These are phyloP conservation scores for Colletotrichum neosansevieriae DNA, from an alignment of 2,329 filamentous ascomycete species.

Conservation along the genomic window DNA sequence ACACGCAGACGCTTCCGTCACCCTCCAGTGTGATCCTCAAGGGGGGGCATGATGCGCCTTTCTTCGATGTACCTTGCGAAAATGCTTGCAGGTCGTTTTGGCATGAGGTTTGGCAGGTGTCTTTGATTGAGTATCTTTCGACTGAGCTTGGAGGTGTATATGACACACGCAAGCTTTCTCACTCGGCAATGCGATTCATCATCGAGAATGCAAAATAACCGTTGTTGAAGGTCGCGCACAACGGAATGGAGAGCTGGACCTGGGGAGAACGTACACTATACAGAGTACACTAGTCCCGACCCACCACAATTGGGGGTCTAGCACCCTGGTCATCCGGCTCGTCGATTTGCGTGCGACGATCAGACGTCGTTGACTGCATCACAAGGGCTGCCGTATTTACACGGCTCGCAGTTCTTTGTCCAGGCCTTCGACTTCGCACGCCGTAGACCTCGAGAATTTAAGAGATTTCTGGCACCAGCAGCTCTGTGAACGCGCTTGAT, in stretches of 20 bases:
- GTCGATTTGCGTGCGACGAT: conserved; percentile 30
- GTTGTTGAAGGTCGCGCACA: background rate
- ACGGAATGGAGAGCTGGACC: conserved; percentile 5
- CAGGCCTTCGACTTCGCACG: background rate
- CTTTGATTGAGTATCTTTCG: background rate
- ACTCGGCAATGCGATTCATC: conserved; percentile 1
- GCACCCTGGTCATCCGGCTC: conserved; percentile 18
- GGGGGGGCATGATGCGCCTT: background rate
- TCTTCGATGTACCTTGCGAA: background rate
- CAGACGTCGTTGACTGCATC: conserved; percentile 36
- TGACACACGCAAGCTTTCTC: background rate
- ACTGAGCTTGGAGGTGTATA: conserved; percentile 4
- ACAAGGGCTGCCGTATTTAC: conserved; percentile 15
- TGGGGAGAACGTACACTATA: background rate
- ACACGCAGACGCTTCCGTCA: conserved; percentile 36
- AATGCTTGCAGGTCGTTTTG: conserved; percentile 4
- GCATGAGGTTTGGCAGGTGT: background rate
- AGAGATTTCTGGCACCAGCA: background rate
- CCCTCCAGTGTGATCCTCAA: conserved; percentile 31
- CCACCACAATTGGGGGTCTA: conserved; percentile 15
- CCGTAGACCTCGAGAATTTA: background rate
- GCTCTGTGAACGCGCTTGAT: background rate
- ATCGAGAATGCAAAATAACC: background rate
- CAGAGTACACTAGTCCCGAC: conserved; percentile 5
- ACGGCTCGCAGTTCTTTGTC: conserved; percentile 13